phyloP scores from a whole-genome alignment of 208 protist species.

The Trypanosoma avium region DNA sequence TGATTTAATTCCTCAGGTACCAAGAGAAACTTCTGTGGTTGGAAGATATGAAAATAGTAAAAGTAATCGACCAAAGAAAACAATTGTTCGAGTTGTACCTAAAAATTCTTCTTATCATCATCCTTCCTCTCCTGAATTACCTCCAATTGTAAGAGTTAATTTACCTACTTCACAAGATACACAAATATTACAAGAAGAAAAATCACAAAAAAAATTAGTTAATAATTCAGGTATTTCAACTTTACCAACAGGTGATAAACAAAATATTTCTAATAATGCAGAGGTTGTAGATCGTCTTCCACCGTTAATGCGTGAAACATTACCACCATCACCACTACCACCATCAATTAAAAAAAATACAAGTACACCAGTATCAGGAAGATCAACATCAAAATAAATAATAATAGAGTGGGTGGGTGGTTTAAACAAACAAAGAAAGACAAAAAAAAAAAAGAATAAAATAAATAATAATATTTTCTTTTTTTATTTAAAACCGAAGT shows the following conservation, averaged over 20 bases:
- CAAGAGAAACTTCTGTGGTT: background rate
- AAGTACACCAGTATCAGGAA: background rate
- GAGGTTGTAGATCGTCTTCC: background rate
- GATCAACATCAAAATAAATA: background rate
- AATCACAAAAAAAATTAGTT: background rate
- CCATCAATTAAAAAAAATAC: background rate
- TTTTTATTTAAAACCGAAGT: too few species aligned
- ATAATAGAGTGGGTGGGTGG: background rate
- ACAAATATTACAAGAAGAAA: background rate
- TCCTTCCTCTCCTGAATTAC: background rate
- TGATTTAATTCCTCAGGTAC: background rate
- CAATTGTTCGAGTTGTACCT: constrained; percentile 11
- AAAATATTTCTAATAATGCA: background rate
- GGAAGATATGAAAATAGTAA: background rate
- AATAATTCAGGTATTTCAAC: too few species aligned
- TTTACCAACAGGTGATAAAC: background rate
- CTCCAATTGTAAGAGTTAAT: background rate
- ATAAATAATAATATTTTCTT: too few species aligned
- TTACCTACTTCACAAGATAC: too few species aligned
- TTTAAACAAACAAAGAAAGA: background rate
- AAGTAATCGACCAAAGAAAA: constrained; percentile 8
- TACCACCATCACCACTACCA: background rate
- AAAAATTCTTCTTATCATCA: background rate
- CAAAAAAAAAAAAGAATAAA: background rate
- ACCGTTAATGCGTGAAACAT: background rate